These are phyloP conservation scores for Fusarium albosuccineum DNA, from an alignment of 2,329 filamentous ascomycete species.

Conservation along the genomic window DNA sequence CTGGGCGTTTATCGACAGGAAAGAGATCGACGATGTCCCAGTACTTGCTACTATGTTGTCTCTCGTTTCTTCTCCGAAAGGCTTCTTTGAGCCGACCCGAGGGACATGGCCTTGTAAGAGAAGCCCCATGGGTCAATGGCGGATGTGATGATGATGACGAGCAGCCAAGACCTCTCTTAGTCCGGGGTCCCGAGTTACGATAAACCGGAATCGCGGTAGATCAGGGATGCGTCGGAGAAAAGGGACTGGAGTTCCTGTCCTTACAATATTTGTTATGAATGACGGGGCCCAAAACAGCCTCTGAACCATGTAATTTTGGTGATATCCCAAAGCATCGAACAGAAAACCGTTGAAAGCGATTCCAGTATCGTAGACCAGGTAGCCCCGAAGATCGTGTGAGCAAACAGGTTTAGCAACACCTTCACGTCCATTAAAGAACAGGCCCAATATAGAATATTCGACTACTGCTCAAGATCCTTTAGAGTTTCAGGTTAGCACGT, in stretches of 20 bases:
- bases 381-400: constrained; percentile 6
- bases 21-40: constrained; percentile 33
- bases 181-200: constrained; percentile 19
- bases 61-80: constrained; percentile 23
- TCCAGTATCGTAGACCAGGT: constrained; percentile 7
- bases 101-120: constrained; percentile 24
- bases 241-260: constrained; percentile 10
- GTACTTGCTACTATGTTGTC: constrained; percentile 10
- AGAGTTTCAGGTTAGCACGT: constrained; percentile 20
- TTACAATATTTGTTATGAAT: constrained; percentile 7
- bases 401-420: neutral
- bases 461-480: constrained; percentile 1
- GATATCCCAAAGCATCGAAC: neutral
- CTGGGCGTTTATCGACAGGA: constrained; percentile 39
- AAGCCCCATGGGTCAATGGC: neutral
- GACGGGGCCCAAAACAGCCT: constrained; percentile 1
- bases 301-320: constrained; percentile 17
- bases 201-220: constrained; percentile 17
- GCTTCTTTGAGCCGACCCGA: constrained; percentile 8
- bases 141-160: constrained; percentile 12
- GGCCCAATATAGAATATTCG: constrained; percentile 13
- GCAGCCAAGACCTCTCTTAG: constrained; percentile 34
- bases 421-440: neutral
- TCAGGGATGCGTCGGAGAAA: constrained; percentile 26
- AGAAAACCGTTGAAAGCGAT: neutral